These are phyloP conservation scores for Tripterygium wilfordii DNA, from an alignment of 177 flowering plant genomes.

Conservation along the genomic window DNA sequence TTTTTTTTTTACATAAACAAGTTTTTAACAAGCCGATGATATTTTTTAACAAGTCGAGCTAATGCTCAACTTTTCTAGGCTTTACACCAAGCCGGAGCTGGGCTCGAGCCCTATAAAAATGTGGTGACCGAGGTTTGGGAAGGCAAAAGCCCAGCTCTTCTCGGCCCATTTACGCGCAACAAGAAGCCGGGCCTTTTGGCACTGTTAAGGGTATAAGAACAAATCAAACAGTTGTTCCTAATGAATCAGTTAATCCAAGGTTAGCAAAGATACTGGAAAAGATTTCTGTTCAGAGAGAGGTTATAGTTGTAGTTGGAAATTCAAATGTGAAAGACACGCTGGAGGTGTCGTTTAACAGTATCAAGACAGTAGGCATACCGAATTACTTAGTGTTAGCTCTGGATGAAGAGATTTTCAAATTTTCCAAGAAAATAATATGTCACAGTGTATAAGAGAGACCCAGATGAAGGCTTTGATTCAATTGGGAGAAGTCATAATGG, in stretches of 20 bases:
- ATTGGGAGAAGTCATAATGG: constrained; percentile 58
- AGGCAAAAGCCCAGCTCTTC: too few species aligned
- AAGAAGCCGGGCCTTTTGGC: too few species aligned
- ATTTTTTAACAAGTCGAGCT: too few species aligned
- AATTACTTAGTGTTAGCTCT: constrained; percentile 78
- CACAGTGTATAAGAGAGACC: constrained; percentile 70
- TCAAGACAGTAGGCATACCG: constrained; percentile 58
- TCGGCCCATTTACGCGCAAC: too few species aligned
- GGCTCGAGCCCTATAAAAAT: too few species aligned
- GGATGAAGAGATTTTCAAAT: constrained; percentile 49
- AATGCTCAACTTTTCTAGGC: too few species aligned
- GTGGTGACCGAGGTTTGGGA: too few species aligned
- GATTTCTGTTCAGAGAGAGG: constrained; percentile 53
- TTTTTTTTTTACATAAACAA: too few species aligned
- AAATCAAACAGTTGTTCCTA: constrained; percentile 60
- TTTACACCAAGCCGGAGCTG: too few species aligned
- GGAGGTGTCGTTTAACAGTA: constrained; percentile 67
- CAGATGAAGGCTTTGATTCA: constrained; percentile 52
- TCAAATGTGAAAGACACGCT: constrained; percentile 63
- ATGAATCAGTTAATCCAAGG: constrained; percentile 70
- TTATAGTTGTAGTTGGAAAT: constrained; percentile 71
- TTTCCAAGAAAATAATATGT: constrained; percentile 58
- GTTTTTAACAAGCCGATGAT: too few species aligned
- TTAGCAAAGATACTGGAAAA: constrained; percentile 57
- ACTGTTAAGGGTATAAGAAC: constrained; percentile 68